Percentiles rank a stretch among this genome's conserved stretches.
Evolutionary conservation across 1,139 yeast genomes (phyloP).

Genomic region (Yamadazyma sp.): DNA sequence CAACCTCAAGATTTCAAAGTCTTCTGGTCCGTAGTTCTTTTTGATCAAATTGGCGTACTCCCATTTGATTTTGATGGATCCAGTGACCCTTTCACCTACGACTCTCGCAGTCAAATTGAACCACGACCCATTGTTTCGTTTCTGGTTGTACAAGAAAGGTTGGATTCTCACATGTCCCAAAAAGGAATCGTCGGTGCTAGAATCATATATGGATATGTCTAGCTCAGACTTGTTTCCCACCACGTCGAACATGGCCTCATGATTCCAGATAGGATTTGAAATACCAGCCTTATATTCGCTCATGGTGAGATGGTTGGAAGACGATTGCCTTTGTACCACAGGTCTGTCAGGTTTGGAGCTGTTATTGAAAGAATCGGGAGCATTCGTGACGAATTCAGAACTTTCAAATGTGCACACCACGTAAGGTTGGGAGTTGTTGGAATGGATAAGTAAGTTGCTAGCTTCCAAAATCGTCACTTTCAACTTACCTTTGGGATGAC

Average conservation of each 20-base stretch:
- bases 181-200: conserved; percentile 76
- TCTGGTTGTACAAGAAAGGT: conserved; percentile 51
- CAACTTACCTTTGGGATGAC: conserved; percentile 72
- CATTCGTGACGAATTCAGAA: conserved; percentile 84
- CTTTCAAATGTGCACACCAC: conserved; percentile 93
- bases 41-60: conserved; percentile 68
- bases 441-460: conserved; percentile 55
- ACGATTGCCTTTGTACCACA: conserved; percentile 63
- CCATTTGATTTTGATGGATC: conserved; percentile 74
- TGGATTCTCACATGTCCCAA: conserved; percentile 78
- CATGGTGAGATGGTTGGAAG: conserved; percentile 57
- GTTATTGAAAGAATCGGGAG: conserved; percentile 65
- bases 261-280: conserved; percentile 82
- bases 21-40: conserved; percentile 86
- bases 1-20: conserved; percentile 85
- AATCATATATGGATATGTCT: conserved; percentile 86
- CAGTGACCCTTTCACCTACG: conserved; percentile 73
- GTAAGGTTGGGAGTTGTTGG: conserved; percentile 64
- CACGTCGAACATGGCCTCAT: conserved; percentile 89
- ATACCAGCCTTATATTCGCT: conserved; percentile 19
- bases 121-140: conserved; percentile 58
- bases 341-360: conserved; percentile 30
- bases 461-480: conserved; percentile 83
- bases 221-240: conserved; percentile 79
- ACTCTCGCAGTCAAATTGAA: conserved; percentile 69